Evolutionary conservation across 78 protist genomes (phyloP).

Genomic region (Guillardia theta): DNA sequence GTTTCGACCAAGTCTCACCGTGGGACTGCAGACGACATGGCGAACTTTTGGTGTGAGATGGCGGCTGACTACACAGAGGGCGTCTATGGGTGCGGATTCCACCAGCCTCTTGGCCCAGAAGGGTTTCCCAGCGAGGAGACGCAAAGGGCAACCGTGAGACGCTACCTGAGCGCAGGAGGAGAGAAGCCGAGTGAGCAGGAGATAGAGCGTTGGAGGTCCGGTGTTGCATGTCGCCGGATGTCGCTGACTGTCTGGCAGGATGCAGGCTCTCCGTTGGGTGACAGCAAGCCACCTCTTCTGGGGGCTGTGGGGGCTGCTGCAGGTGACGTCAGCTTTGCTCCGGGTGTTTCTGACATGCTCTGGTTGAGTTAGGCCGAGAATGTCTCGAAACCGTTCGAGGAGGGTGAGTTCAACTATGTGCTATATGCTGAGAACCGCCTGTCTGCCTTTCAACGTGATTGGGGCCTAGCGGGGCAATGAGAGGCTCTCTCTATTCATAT

Average conservation of each 20-base stretch:
- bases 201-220: too few relatives aligned
- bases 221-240: too few relatives aligned
- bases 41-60: background rate
- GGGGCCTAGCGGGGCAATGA: too few relatives aligned
- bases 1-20: too few relatives aligned
- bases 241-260: background rate
- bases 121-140: background rate
- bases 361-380: too few relatives aligned
- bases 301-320: background rate
- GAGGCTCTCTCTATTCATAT: too few relatives aligned
- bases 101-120: background rate
- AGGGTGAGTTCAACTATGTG: background rate
- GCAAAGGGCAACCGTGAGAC: background rate
- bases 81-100: background rate
- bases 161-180: background rate
- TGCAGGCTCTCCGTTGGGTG: background rate
- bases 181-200: background rate
- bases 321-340: background rate
- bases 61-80: background rate
- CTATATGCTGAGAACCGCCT: background rate
- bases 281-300: background rate
- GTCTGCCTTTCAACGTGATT: background rate
- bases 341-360: too few relatives aligned
- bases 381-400: too few relatives aligned
- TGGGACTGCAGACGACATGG: too few relatives aligned